Conservation (phyloP, 768 basidiomycete species). For the Termitomyces sp. region DNA sequence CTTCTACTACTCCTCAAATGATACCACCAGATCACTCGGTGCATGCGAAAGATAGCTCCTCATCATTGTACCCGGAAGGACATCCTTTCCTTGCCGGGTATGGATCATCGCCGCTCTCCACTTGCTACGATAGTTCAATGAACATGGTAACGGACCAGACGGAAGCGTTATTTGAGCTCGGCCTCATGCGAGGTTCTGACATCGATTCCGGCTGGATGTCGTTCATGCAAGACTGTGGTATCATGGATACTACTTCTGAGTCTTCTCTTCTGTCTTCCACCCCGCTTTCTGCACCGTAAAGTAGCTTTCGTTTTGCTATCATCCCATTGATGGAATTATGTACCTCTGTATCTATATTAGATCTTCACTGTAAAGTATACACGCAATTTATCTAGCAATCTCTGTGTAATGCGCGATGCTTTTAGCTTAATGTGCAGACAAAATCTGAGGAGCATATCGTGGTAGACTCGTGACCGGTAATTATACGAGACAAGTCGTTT, state of each 20-base stretch:
- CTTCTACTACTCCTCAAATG: neutral
- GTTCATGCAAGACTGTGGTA: conserved; percentile 47
- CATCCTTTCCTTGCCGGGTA: neutral
- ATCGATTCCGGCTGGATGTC: conserved; percentile 46
- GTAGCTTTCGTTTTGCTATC: neutral
- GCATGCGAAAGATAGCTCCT: neutral
- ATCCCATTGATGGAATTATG: neutral
- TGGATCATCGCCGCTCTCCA: neutral
- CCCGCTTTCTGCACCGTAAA: neutral
- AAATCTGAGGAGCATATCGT: neutral
- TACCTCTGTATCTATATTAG: neutral
- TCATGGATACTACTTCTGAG: conserved; percentile 27
- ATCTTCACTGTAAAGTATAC: neutral
- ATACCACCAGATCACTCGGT: neutral
- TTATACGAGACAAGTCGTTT: too few species aligned
- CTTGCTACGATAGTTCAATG: neutral
- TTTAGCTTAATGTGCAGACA: neutral
- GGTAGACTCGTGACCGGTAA: too few species aligned
- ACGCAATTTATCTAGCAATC: neutral
- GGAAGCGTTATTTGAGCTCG: conserved; percentile 37
- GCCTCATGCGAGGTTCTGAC: conserved; percentile 37
- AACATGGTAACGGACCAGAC: conserved; percentile 16
- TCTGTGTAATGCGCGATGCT: neutral
- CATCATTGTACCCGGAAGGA: neutral
- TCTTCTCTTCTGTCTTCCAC: conserved; percentile 1